Evolutionary conservation across 257 asterid species (phyloP), one percentile per base, ranked within the genome.

Genomic region (Striga asiatica): DNA sequence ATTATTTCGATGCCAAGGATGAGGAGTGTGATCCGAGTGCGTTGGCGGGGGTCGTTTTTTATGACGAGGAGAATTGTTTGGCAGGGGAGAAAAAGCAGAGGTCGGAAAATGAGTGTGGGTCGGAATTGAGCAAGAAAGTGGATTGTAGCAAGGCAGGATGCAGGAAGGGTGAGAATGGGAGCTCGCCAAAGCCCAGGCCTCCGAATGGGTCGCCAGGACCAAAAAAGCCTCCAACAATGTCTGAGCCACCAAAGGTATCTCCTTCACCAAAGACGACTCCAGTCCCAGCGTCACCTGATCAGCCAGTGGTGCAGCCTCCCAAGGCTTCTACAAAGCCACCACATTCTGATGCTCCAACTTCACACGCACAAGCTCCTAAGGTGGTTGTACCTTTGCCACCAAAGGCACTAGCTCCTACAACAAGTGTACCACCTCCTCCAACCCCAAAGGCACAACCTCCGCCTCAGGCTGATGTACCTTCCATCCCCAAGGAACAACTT

Each of bases 31-130:
- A 2, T 20, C 14, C 60, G 9, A 11, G 58, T 7, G 63, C 64
- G 7, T 0, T 74, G 9, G 64, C 69, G 0, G 73, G 47, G 8
- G 43, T 77, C n/a, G 38, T 17, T 0, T 16, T 85, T 0, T 69
- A 79, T 3, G 77, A 69, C n/a, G 48, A 64, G n/a, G 57, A 60
- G n/a, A 85, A 89, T 35, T 85, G 97, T 62, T 51, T 89, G 4
- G 58, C 50, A 0, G 62, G 60, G 1, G 77, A 39, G 27, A 49
- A 62, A 0, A 37, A 74, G 8, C 96, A 83, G 27, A 81, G 78
- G 24, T 24, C 83, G 0, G 74, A 65, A 22, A 53, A 73, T 10
- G 91, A 65, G 18, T 88, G 97, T 6, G 46, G 46, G 0, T 50
- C 38, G 9, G 67, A 53, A 3, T 20, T 78, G 66, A 74, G 76